A percentile compares a stretch with the other conserved stretches of the same genome.
These are phyloP conservation scores for Phytopythium montanum DNA, from an alignment of 352 stramenopile genomes.

Conservation along the genomic window DNA sequence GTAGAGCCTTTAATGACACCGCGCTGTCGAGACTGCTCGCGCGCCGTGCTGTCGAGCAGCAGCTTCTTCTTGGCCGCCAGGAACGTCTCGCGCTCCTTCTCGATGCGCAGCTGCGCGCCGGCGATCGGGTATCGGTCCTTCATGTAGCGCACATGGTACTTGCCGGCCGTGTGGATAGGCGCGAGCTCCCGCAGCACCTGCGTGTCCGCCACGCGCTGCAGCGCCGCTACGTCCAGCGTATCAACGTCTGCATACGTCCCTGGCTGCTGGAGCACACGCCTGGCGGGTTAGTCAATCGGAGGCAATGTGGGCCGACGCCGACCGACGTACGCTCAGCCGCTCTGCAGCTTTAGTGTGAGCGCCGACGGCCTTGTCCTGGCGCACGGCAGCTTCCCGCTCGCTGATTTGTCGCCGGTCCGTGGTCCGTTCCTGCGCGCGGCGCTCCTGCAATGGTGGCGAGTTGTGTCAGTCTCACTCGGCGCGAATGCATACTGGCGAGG, in stretches of 20 bases:
- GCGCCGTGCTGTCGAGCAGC: constrained; percentile 29
- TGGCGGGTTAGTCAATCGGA: background rate
- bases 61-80: constrained; percentile 67
- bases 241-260: constrained; percentile 52
- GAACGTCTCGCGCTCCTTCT: constrained; percentile 59
- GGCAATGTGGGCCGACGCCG: background rate
- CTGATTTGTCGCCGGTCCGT: constrained; percentile 23
- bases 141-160: constrained; percentile 70
- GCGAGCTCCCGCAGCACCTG: constrained; percentile 26
- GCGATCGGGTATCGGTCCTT: constrained; percentile 71
- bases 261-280: constrained; percentile 9
- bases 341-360: background rate
- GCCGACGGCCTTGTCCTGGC: constrained; percentile 4
- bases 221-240: constrained; percentile 26
- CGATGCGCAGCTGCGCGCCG: constrained; percentile 59
- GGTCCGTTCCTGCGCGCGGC: constrained; percentile 25
- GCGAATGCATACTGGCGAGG: background rate
- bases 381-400: constrained; percentile 22
- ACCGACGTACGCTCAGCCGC: background rate
- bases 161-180: constrained; percentile 50
- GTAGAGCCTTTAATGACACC: background rate
- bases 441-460: constrained; percentile 18
- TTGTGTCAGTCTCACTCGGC: background rate
- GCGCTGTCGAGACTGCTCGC: background rate
- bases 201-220: constrained; percentile 46